Conservation (phyloP, 768 basidiomycete species). For the Hypsizygus marmoreus region DNA sequence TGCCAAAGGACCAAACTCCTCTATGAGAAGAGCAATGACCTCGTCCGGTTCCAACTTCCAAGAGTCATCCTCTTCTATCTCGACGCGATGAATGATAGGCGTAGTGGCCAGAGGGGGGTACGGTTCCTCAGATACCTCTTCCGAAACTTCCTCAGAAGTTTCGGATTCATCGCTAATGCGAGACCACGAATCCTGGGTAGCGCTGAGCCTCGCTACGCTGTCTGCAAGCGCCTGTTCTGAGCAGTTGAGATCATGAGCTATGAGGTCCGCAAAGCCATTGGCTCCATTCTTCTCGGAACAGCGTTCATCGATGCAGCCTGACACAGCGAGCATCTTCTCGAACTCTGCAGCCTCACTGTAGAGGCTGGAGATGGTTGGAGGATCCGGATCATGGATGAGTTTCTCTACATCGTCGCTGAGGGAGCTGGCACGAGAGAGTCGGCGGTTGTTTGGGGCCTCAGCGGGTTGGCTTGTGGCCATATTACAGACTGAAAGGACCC, state of each 20-base stretch:
- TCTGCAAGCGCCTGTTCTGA: constrained; percentile 34
- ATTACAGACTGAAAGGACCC: no score
- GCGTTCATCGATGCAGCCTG: constrained; percentile 23
- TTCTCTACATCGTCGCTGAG: constrained; percentile 18
- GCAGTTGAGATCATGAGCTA: constrained; percentile 40
- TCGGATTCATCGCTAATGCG: constrained; percentile 21
- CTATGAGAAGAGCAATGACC: constrained; percentile 49
- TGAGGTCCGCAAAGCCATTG: constrained; percentile 42
- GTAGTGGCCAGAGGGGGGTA: background rate
- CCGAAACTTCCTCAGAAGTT: constrained; percentile 13
- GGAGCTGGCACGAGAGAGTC: constrained; percentile 10
- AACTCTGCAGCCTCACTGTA: constrained; percentile 41
- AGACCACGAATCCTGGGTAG: constrained; percentile 33
- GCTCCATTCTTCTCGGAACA: constrained; percentile 20
- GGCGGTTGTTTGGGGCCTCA: constrained; percentile 6
- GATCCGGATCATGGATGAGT: constrained; percentile 10
- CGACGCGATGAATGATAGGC: constrained; percentile 26
- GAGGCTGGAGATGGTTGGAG: constrained; percentile 34
- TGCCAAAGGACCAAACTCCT: constrained; percentile 60
- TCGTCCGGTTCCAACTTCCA: constrained; percentile 46
- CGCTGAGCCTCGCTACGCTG: constrained; percentile 40
- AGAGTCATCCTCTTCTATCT: constrained; percentile 24
- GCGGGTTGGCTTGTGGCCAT: background rate
- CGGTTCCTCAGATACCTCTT: background rate
- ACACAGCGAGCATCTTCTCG: constrained; percentile 32